A percentile compares a stretch with the other conserved stretches of the same genome.
phyloP scores from a whole-genome alignment of 2,329 filamentous ascomycete species.

The Aspergillus calidoustus region DNA sequence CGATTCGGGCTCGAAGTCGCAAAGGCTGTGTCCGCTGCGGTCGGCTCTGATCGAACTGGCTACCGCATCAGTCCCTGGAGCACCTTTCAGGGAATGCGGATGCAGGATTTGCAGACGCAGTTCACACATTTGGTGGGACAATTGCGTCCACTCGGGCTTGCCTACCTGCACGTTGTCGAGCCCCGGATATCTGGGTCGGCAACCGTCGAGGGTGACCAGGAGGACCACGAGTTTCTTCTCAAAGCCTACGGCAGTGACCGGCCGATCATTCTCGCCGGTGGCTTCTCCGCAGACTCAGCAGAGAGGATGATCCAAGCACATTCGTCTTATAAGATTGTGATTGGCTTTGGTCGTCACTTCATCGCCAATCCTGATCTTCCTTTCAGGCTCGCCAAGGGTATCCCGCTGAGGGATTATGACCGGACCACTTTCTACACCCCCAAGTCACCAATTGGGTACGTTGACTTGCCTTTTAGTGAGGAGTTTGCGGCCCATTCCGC shows the following conservation, averaged over 20 bases:
- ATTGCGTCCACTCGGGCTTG: slow-evolving; percentile 57
- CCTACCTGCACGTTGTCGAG: slow-evolving; percentile 67
- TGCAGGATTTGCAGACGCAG: slow-evolving; percentile 58
- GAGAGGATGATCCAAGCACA: slow-evolving; percentile 39
- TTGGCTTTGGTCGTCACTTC: slow-evolving; percentile 51
- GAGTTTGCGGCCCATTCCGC: slow-evolving; percentile 31
- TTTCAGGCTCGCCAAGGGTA: slow-evolving; percentile 43
- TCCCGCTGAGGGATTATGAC: slow-evolving; percentile 45
- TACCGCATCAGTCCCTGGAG: slow-evolving; percentile 53
- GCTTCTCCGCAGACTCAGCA: slow-evolving; percentile 48
- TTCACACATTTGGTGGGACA: slow-evolving; percentile 62
- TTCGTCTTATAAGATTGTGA: slow-evolving; percentile 32
- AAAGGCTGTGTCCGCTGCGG: slow-evolving; percentile 45
- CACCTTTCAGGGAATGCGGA: slow-evolving; percentile 55
- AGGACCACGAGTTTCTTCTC: slow-evolving; percentile 48
- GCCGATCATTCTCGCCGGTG: slow-evolving; percentile 57
- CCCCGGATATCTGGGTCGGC: slow-evolving; percentile 50
- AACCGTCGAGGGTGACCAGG: slow-evolving; percentile 40
- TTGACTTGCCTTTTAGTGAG: slow-evolving; percentile 42
- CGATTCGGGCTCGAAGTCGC: slow-evolving; percentile 60
- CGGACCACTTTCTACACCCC: slow-evolving; percentile 46
- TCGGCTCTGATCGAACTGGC: slow-evolving; percentile 51
- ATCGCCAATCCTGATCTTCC: slow-evolving; percentile 54
- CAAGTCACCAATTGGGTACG: slow-evolving; percentile 45
- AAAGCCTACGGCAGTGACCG: slow-evolving; percentile 45